These are phyloP conservation scores for Penicillium canescens DNA, from an alignment of 495 filamentous ascomycete genomes.

Conservation along the genomic window DNA sequence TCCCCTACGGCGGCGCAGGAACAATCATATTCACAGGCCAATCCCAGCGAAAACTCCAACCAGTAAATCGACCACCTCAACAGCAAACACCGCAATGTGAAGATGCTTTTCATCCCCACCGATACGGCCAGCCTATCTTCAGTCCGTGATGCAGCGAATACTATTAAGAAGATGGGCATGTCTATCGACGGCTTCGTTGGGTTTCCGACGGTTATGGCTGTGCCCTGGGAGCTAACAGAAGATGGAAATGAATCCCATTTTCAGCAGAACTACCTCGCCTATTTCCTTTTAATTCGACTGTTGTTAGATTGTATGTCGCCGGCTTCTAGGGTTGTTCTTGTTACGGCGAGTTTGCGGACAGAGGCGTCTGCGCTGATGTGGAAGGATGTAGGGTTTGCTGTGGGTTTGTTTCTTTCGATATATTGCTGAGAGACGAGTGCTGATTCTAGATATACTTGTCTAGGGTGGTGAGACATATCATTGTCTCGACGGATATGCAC, in stretches of 20 bases:
- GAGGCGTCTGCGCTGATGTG: conserved; percentile 20
- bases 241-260: conserved; percentile 27
- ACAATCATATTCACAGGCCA: conserved; percentile 44
- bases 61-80: conserved; percentile 40
- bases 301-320: conserved; percentile 10
- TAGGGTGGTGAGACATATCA: conserved; percentile 24
- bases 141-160: conserved; percentile 14
- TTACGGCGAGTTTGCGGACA: conserved; percentile 20
- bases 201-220: conserved; percentile 21
- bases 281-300: conserved; percentile 23
- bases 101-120: conserved; percentile 22
- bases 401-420: conserved; percentile 2
- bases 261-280: conserved; percentile 25
- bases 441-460: background rate
- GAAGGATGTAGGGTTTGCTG: conserved; percentile 22
- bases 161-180: conserved; percentile 13
- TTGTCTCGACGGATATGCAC: conserved; percentile 23
- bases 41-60: conserved; percentile 36
- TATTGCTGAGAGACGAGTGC: background rate
- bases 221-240: conserved; percentile 15
- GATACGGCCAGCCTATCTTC: conserved; percentile 15
- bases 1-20: conserved; percentile 35
- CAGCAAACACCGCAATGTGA: conserved; percentile 17
- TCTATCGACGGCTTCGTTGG: conserved; percentile 24
- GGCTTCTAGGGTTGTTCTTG: conserved; percentile 15